Percentiles rank a stretch among this genome's conserved stretches.
phyloP scores from a whole-genome alignment of 163 green algal genomes.

The Chlorella variabilis region DNA sequence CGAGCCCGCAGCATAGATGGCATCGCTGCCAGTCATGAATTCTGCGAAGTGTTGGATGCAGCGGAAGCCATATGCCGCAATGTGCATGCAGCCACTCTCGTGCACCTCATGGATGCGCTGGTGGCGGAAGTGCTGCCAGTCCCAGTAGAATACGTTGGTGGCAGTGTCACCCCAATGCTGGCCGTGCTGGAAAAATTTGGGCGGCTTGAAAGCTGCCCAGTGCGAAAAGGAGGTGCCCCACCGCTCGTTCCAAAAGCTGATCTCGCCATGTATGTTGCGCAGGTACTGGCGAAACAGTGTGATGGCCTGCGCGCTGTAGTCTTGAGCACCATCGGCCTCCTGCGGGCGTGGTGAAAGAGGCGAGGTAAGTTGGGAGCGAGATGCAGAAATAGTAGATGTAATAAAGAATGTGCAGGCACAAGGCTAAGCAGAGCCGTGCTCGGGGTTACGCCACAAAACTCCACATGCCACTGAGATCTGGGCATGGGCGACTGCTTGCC shows the following conservation, averaged over 20 bases:
- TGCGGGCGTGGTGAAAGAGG: background rate
- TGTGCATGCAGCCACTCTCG: slow-evolving; percentile 3
- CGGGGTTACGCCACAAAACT: background rate
- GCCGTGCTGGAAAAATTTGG: background rate
- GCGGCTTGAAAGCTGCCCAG: background rate
- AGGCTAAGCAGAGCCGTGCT: no score
- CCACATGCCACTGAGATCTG: no score
- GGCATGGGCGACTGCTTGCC: background rate
- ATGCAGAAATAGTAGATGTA: no score
- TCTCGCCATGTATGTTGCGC: background rate
- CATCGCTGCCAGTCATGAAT: slow-evolving; percentile 5
- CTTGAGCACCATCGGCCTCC: background rate
- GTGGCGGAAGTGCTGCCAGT: slow-evolving; percentile 7
- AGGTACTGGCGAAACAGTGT: background rate
- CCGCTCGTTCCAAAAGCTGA: background rate
- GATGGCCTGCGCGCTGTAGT: background rate
- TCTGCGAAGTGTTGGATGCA: slow-evolving; percentile 4
- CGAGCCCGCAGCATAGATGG: background rate
- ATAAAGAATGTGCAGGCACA: no score
- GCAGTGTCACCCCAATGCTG: background rate
- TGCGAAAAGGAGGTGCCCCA: background rate
- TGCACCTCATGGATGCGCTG: slow-evolving; percentile 1
- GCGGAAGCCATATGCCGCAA: background rate
- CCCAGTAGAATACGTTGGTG: slow-evolving; percentile 1
- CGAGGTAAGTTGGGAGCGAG: no score